Conservation (phyloP, 169 alveolate species). For the Babesia divergens region DNA sequence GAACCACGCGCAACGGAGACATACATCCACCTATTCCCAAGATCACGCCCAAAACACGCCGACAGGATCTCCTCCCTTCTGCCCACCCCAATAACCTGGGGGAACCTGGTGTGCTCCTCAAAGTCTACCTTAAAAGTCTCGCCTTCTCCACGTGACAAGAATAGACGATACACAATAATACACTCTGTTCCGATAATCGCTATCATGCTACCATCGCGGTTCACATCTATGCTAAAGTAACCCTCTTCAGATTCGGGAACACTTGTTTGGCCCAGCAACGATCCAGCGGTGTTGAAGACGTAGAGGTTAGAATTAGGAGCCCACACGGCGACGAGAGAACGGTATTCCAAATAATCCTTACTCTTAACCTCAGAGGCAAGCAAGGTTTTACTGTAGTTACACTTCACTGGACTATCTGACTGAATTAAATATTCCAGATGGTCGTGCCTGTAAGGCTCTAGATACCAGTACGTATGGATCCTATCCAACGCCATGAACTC, state of each 20-base stretch:
- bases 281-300: neutral
- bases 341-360: constrained; percentile 6
- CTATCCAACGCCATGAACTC: neutral
- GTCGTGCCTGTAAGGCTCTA: constrained; percentile 40
- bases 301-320: neutral
- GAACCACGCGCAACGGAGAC: constrained; percentile 48
- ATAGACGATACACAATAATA: neutral
- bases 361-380: neutral
- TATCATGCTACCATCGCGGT: constrained; percentile 11
- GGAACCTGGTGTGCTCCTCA: constrained; percentile 12
- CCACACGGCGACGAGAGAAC: constrained; percentile 9
- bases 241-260: constrained; percentile 7
- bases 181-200: constrained; percentile 9
- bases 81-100: constrained; percentile 41
- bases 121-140: neutral
- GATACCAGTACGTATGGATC: constrained; percentile 18
- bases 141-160: neutral
- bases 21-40: constrained; percentile 31
- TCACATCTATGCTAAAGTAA: neutral
- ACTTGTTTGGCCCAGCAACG: neutral
- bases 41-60: constrained; percentile 32
- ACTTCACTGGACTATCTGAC: constrained; percentile 11
- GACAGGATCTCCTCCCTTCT: constrained; percentile 31
- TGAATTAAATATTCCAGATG: neutral
- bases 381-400: neutral